Percentiles rank a stretch among this genome's conserved stretches.
Conservation (phyloP, 495 filamentous ascomycete species). For the Glonium stellatum region DNA sequence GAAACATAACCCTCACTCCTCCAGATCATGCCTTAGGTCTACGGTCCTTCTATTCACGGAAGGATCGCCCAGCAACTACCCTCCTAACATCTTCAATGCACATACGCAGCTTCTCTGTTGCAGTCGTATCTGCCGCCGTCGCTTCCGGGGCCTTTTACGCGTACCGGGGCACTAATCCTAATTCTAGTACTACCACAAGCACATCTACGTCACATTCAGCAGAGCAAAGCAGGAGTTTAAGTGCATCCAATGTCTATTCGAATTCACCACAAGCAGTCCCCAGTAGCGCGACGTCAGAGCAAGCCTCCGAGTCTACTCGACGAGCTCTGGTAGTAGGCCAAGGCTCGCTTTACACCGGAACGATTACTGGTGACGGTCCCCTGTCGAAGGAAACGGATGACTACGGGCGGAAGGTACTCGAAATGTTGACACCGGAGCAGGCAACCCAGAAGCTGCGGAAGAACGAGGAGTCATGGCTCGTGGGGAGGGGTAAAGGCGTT, state of each 20-base stretch:
- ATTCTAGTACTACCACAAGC: not conserved
- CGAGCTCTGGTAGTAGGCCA: constrained; percentile 68
- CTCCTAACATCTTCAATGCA: constrained; percentile 55
- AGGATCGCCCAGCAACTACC: constrained; percentile 32
- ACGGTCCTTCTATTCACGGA: constrained; percentile 40
- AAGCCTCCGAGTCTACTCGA: constrained; percentile 22
- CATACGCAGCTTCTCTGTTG: constrained; percentile 55
- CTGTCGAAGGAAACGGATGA: constrained; percentile 80
- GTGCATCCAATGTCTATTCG: constrained; percentile 21
- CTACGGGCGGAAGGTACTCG: constrained; percentile 70
- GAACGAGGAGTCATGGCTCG: constrained; percentile 84
- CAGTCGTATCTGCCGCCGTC: constrained; percentile 53
- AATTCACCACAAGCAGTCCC: constrained; percentile 27
- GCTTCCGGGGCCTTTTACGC: constrained; percentile 61
- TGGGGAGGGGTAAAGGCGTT: constrained; percentile 84
- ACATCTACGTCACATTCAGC: constrained; percentile 7
- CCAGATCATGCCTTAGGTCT: constrained; percentile 43
- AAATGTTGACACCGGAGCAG: constrained; percentile 95
- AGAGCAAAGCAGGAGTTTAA: constrained; percentile 19
- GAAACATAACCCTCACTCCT: constrained; percentile 41
- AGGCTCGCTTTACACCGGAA: constrained; percentile 75
- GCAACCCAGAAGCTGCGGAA: constrained; percentile 80
- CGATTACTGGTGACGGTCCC: constrained; percentile 71
- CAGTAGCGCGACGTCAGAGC: constrained; percentile 4
- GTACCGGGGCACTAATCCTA: constrained; percentile 39